phyloP scores from a whole-genome alignment of 306 rosid species.

The Hippophae rhamnoides region DNA sequence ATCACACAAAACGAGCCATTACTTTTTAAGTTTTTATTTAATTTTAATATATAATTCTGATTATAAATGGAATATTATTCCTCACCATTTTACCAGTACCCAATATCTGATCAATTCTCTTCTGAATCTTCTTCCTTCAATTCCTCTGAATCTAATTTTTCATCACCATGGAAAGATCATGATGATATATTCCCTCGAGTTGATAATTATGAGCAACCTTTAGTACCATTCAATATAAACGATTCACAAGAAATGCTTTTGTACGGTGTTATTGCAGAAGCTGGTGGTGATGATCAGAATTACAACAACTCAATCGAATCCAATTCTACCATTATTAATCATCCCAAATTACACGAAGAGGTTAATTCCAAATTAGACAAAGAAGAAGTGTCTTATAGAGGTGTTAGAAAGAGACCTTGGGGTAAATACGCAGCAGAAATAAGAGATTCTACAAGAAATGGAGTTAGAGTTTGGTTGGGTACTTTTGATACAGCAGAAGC shows the following conservation, averaged over 20 bases:
- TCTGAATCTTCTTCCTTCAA: constrained; percentile 15
- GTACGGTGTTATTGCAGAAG: constrained; percentile 26
- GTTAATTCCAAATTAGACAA: constrained; percentile 21
- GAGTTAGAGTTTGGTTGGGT: constrained; percentile 66
- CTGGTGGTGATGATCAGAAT: not conserved
- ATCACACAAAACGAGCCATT: too few relatives aligned
- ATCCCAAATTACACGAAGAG: constrained; percentile 20
- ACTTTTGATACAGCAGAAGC: constrained; percentile 63
- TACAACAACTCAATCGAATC: not conserved
- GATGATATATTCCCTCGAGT: not conserved
- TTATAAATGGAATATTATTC: too few relatives aligned
- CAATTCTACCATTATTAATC: not conserved
- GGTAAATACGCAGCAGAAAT: constrained; percentile 72
- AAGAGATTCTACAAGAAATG: constrained; percentile 52
- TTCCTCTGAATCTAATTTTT: constrained; percentile 9
- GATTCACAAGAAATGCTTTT: constrained; percentile 61
- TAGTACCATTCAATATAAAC: constrained; percentile 52
- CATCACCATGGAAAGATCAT: too few relatives aligned
- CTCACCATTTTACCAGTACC: constrained; percentile 9
- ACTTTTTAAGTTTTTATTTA: too few relatives aligned
- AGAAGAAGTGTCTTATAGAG: constrained; percentile 29
- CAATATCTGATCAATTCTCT: constrained; percentile 13
- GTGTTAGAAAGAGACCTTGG: constrained; percentile 60
- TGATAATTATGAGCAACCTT: not conserved
- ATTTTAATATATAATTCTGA: too few relatives aligned